Conservation (phyloP, 805 yeast species). For the Teunomyces cretensis region DNA sequence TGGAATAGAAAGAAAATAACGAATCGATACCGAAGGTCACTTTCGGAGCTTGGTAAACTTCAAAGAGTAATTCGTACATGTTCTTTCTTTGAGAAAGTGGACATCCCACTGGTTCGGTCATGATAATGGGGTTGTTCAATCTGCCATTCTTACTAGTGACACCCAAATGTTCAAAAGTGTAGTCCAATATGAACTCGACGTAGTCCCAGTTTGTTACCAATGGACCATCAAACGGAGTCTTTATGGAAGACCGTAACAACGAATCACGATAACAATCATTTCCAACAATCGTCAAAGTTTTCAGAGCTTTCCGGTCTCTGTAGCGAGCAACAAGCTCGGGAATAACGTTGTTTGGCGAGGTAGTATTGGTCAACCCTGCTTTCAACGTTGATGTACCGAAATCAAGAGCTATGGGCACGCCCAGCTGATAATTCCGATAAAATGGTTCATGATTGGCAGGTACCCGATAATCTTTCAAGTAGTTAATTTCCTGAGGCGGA, state of each 20-base stretch:
- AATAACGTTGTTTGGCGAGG: slow-evolving; percentile 59
- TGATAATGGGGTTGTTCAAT: slow-evolving; percentile 74
- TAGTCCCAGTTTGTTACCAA: slow-evolving; percentile 91
- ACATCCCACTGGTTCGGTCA: slow-evolving; percentile 76
- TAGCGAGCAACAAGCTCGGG: slow-evolving; percentile 69
- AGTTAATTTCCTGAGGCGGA: slow-evolving; percentile 44
- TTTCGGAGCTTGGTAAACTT: slow-evolving; percentile 73
- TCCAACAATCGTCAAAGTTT: slow-evolving; percentile 72
- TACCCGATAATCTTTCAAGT: slow-evolving; percentile 40
- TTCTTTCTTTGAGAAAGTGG: slow-evolving; percentile 68
- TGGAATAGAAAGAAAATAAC: slow-evolving; percentile 72
- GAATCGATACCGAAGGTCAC: slow-evolving; percentile 82
- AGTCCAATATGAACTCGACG: slow-evolving; percentile 79
- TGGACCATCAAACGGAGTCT: slow-evolving; percentile 84
- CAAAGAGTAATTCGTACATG: slow-evolving; percentile 82
- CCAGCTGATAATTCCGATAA: slow-evolving; percentile 45
- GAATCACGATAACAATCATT: slow-evolving; percentile 76
- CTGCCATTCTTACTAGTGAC: slow-evolving; percentile 48
- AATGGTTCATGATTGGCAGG: slow-evolving; percentile 47
- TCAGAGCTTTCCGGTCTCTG: slow-evolving; percentile 71
- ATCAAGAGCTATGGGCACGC: slow-evolving; percentile 84
- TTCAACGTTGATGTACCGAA: slow-evolving; percentile 67
- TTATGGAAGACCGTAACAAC: slow-evolving; percentile 63
- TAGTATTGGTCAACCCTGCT: slow-evolving; percentile 53
- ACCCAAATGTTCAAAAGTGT: slow-evolving; percentile 75